A percentile compares a stretch with the other conserved stretches of the same genome.
Conservation (phyloP, 768 basidiomycete species). For the Thelephora aurantiotincta region DNA sequence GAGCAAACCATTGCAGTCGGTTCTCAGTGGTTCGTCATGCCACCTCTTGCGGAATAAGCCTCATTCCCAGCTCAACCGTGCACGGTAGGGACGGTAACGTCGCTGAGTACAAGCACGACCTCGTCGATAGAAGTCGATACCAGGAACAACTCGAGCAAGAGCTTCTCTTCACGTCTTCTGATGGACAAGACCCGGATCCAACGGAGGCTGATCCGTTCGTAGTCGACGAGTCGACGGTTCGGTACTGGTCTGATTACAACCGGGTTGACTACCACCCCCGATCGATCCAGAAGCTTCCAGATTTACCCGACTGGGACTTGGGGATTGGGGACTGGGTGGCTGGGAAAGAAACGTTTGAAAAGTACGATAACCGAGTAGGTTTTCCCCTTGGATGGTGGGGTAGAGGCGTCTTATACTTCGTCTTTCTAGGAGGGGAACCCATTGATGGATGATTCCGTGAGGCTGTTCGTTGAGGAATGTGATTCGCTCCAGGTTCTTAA, state of each 20-base stretch:
- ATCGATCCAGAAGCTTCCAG: constrained; percentile 50
- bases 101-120: constrained; percentile 36
- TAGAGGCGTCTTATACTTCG: constrained; percentile 1
- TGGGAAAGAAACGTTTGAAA: constrained; percentile 35
- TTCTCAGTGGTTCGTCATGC: constrained; percentile 8
- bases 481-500: constrained; percentile 54
- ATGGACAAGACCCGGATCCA: constrained; percentile 9
- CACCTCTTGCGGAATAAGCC: constrained; percentile 4
- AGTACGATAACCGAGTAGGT: constrained; percentile 37
- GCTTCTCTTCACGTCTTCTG: not conserved
- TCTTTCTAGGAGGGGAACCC: constrained; percentile 32
- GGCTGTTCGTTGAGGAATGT: constrained; percentile 62
- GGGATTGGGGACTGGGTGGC: constrained; percentile 40
- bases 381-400: not conserved
- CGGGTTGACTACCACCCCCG: constrained; percentile 51
- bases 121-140: constrained; percentile 39
- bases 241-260: constrained; percentile 60
- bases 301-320: constrained; percentile 39
- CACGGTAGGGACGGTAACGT: constrained; percentile 19
- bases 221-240: constrained; percentile 18
- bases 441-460: constrained; percentile 55
- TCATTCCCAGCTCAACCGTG: not conserved
- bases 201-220: not conserved
- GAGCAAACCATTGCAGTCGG: too few species aligned
- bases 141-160: constrained; percentile 28